Percentiles rank a stretch among this genome's conserved stretches.
phyloP scores from a whole-genome alignment of 2,329 filamentous ascomycete genomes.

The Aspergillus pseudotamarii region DNA sequence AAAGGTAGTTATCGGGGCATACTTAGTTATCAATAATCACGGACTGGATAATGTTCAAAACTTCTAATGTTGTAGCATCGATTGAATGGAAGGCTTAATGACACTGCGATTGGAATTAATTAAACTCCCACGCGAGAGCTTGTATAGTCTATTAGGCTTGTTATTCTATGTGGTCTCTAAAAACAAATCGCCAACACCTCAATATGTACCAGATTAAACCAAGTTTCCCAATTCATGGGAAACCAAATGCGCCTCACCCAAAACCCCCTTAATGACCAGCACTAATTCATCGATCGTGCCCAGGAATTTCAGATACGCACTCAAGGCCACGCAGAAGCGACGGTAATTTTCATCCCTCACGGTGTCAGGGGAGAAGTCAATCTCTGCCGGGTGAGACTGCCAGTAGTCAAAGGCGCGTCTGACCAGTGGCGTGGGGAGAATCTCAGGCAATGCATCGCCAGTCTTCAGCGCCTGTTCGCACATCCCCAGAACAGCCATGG shows the following conservation, averaged over 20 bases:
- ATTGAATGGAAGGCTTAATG: not conserved
- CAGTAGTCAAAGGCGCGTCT: conserved; percentile 37
- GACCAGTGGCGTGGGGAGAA: conserved; percentile 52
- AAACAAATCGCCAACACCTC: too few relatives aligned
- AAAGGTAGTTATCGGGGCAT: not conserved
- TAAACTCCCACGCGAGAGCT: not conserved
- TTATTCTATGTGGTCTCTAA: not conserved
- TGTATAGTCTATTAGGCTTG: not conserved
- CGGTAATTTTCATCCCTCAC: conserved; percentile 49
- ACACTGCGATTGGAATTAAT: not conserved
- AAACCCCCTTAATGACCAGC: conserved; percentile 45
- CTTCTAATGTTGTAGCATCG: not conserved
- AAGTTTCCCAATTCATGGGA: conserved; percentile 12
- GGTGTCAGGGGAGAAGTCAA: conserved; percentile 35
- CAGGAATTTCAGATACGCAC: conserved; percentile 49
- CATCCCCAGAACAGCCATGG: conserved; percentile 55
- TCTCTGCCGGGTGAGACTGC: conserved; percentile 21
- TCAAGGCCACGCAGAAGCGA: conserved; percentile 51
- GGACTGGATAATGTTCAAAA: not conserved
- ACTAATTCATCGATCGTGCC: conserved; percentile 50
- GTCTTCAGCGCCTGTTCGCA: conserved; percentile 53
- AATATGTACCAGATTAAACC: not conserved
- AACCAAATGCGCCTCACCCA: conserved; percentile 48
- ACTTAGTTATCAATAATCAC: not conserved
- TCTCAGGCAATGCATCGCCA: conserved; percentile 51